phyloP scores from a whole-genome alignment of 495 filamentous ascomycete genomes.

The Hypoxylon fuscum region DNA sequence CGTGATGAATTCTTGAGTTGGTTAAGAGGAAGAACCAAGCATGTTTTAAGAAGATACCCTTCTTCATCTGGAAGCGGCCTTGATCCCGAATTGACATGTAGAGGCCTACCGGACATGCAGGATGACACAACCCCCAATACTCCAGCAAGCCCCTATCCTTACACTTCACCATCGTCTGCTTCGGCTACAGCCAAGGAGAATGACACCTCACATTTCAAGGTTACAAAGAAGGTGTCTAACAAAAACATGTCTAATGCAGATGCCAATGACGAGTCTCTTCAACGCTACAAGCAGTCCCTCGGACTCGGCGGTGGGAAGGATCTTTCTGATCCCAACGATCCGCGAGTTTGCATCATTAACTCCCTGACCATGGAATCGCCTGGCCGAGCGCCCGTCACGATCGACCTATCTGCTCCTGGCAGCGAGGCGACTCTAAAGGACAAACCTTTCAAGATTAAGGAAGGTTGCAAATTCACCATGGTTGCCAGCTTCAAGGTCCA shows the following conservation, averaged over 20 bases:
- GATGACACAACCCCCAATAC: constrained; percentile 7
- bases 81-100: constrained; percentile 37
- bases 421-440: constrained; percentile 77
- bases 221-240: constrained; percentile 27
- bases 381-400: constrained; percentile 82
- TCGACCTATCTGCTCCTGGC: constrained; percentile 75
- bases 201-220: neutral
- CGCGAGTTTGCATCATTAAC: constrained; percentile 86
- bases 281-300: constrained; percentile 96
- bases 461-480: constrained; percentile 91
- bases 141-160: constrained; percentile 3
- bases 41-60: constrained; percentile 3
- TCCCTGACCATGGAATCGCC: constrained; percentile 83
- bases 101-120: constrained; percentile 28
- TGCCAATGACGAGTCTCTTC: constrained; percentile 86
- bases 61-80: constrained; percentile 32
- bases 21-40: constrained; percentile 13
- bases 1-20: constrained; percentile 24
- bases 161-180: neutral
- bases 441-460: constrained; percentile 96
- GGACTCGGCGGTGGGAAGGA: constrained; percentile 74
- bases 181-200: constrained; percentile 10
- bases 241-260: constrained; percentile 51
- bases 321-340: constrained; percentile 77
- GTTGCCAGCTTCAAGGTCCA: constrained; percentile 92